A percentile compares a stretch with the other conserved stretches of the same genome.
These are phyloP conservation scores for Penicillium hesseltinei DNA, from an alignment of 2,329 filamentous ascomycete genomes.

Conservation along the genomic window DNA sequence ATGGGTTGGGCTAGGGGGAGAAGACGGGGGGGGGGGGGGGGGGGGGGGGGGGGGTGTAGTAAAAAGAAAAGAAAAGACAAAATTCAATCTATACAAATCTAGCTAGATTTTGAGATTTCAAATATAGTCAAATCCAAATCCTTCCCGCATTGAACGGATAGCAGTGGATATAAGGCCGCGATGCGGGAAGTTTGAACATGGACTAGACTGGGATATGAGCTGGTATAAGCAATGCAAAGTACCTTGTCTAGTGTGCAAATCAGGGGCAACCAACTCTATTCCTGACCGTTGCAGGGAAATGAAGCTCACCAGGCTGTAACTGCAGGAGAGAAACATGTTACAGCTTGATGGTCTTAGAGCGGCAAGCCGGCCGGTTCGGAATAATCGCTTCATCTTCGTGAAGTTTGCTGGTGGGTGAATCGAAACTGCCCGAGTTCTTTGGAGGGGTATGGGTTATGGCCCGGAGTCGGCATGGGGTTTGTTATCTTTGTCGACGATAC, in stretches of 20 bases:
- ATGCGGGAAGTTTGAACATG: neutral
- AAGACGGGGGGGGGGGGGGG: too few relatives aligned
- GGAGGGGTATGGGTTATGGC: neutral
- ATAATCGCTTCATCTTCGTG: neutral
- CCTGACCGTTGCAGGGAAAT: neutral
- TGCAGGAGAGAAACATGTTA: neutral
- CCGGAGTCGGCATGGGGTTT: too few relatives aligned
- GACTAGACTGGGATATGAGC: neutral
- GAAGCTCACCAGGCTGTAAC: neutral
- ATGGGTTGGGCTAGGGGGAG: too few relatives aligned
- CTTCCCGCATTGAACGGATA: neutral
- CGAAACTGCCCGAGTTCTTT: neutral
- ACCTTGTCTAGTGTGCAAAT: neutral
- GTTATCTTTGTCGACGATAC: neutral
- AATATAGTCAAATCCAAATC: neutral
- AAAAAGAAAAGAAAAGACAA: neutral
- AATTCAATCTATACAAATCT: neutral
- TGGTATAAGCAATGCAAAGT: neutral
- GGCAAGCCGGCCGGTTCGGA: constrained; percentile 11
- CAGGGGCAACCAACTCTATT: neutral
- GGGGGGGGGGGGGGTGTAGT: neutral
- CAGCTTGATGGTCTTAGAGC: neutral
- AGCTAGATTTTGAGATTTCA: neutral
- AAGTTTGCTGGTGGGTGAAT: neutral
- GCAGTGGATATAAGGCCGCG: neutral